Conservation (phyloP, 1,284 basidiomycete genomes). For the Chalciporus sp. region DNA sequence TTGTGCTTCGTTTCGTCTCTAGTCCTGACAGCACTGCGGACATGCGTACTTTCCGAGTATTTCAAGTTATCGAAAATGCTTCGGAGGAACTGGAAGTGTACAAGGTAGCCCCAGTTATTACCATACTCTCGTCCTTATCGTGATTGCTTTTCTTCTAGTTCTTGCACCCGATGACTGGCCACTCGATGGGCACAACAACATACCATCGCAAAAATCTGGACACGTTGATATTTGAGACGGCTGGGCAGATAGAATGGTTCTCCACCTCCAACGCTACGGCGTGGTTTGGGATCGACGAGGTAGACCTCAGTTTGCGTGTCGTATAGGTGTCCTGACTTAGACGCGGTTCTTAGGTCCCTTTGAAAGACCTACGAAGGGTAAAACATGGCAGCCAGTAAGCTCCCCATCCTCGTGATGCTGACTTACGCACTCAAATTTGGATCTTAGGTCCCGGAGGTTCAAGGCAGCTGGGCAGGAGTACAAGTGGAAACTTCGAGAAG, state of each 20-base stretch:
- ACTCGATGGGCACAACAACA: slow-evolving; percentile 45
- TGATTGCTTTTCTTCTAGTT: slow-evolving; percentile 39
- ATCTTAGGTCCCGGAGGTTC: slow-evolving; percentile 54
- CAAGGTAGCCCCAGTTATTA: slow-evolving; percentile 36
- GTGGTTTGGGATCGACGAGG: slow-evolving; percentile 54
- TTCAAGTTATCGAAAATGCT: slow-evolving; percentile 37
- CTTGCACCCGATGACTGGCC: slow-evolving; percentile 51
- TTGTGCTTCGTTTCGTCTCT: slow-evolving; percentile 47
- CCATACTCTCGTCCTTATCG: background rate
- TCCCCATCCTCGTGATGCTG: background rate
- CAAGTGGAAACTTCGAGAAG: slow-evolving; percentile 59
- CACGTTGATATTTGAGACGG: slow-evolving; percentile 49
- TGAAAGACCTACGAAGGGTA: slow-evolving; percentile 50
- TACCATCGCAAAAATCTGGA: slow-evolving; percentile 51
- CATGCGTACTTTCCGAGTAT: slow-evolving; percentile 47
- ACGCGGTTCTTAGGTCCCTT: slow-evolving; percentile 38
- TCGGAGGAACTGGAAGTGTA: slow-evolving; percentile 46
- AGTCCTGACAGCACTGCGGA: slow-evolving; percentile 39
- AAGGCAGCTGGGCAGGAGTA: slow-evolving; percentile 52
- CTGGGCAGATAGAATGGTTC: slow-evolving; percentile 55
- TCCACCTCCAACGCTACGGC: slow-evolving; percentile 47
- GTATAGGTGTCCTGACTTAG: background rate
- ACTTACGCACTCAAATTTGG: slow-evolving; percentile 3
- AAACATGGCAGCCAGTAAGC: slow-evolving; percentile 57
- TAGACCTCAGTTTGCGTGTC: slow-evolving; percentile 21